Evolutionary conservation across 2,329 filamentous ascomycete species (phyloP), one percentile per base, ranked within the genome.

Genomic region (Magnaporthales sp.): DNA sequence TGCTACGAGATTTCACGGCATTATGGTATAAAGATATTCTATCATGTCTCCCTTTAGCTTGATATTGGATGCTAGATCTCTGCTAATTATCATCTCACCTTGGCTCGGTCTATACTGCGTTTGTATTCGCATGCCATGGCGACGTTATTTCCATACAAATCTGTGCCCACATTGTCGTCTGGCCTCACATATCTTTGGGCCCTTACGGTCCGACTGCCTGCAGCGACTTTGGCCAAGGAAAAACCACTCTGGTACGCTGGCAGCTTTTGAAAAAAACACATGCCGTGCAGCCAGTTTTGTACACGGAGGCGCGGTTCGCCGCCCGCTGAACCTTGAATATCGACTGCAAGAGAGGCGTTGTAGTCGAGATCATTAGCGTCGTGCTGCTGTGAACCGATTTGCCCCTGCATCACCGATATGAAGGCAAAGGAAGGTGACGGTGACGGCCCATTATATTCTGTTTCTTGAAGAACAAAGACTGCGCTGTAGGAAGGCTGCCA

Each of bases 251-350:
- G 11, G 62, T 69, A 3, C 29, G 65, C 1, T 66, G 10, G 54
- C 30, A 67, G 3, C 67, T 65, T 0, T 66, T 46, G 32, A 73
- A 74, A 67, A n/a, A 72, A 74, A 38, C 71, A 74, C 1, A 74
- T 26, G 0, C 72, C 72, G 15, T 70, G 67, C 58, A 72, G 38
- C 72, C 72, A 73, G 3, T 64, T 46, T 5, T 67, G 69, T 0
- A 69, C 65, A 11, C 70, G 68, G 4, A 74, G n/a, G 4, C 24
- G 65, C 22, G 63, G 63, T 29, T 46, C n/a, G 4, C 32, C 10
- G 3, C 22, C 11, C 13, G 5, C 15, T 64, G 15, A n/a, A 15
- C 29, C 22, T 46, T 30, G 24, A 29, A 64, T 54, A 15, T 64
- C 38, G 10, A 64, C 63, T 26, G 6, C 11, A 1, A 64, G 27